Base-by-base conservation (phyloP, 2,329 filamentous ascomycete genomes). In the Cadophora sp. region DNA sequence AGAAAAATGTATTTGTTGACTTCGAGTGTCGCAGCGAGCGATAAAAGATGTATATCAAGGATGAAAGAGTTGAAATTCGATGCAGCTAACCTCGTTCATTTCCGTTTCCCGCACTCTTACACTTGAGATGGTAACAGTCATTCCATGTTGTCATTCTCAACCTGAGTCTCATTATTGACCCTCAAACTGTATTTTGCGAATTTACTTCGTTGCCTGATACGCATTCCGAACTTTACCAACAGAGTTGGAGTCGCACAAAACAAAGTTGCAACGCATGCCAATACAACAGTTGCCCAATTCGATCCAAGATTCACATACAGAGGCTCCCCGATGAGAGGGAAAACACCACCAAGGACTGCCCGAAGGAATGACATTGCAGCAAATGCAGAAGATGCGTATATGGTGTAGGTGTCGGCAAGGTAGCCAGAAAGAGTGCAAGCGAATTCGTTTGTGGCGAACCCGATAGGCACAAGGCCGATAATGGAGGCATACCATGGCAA, bases 401-500 rank as follows among this genome's bases (percentile, higher is more conserved):
- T 79, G 22, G 80, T 75, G 66, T 83, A 84, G 26, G 79, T 79
- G 71, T 84, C 83, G 0, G 81, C 78, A 11, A 84, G 74, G 60
- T 84, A 84, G 1, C 80, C 81, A 1, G 78, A 77, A 0, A 84
- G 72, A 3, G 71, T 71, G 53, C 68, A 79, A 22, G 80, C 80
- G 53, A 84, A 79, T 66, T 86, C 84, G 19, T 83, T 84, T 27
- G 82, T 72, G 0, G 81, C 81, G 73, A 82, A 86, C 0, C 84
- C 84, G 9, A 85, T 77, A 3, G 82, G 73, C 0, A 82, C 73
- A 2, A 85, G 77, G 0, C 80, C 77, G 0, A 81, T 60, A 4
- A 80, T 79, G 2, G 81, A 79, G 1, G 81, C 78, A 8, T 82
- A 75, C 79, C 81, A 83, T 27, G 78, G 78, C 0, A 79, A 53